Conservation (phyloP, 2,329 filamentous ascomycete genomes). For the Sclerotinia minor region DNA sequence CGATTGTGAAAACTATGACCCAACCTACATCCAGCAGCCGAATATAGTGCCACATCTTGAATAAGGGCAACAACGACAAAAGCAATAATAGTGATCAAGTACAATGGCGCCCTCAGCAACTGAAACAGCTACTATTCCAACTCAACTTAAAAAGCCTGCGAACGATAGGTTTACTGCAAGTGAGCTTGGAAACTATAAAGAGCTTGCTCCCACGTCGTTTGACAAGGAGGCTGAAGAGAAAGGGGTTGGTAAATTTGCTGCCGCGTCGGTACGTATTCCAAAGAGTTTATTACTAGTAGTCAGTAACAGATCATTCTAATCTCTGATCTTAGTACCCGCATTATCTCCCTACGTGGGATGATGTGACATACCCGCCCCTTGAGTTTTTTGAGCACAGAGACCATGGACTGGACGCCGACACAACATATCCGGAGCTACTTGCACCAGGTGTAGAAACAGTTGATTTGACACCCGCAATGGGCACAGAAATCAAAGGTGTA, state of each 20-base stretch:
- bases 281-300: not conserved
- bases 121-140: slow-evolving; percentile 34
- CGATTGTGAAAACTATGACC: not conserved
- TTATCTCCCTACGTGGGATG: slow-evolving; percentile 69
- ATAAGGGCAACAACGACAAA: too few relatives aligned
- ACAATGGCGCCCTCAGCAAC: slow-evolving; percentile 39
- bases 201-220: slow-evolving; percentile 39
- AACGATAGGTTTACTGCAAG: slow-evolving; percentile 33
- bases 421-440: slow-evolving; percentile 67
- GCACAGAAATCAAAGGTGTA: slow-evolving; percentile 68
- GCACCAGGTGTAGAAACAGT: slow-evolving; percentile 51
- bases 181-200: slow-evolving; percentile 37
- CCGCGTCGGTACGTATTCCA: slow-evolving; percentile 36
- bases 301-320: slow-evolving; percentile 1
- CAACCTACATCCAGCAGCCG: not conserved
- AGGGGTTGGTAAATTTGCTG: slow-evolving; percentile 35
- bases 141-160: slow-evolving; percentile 22
- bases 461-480: slow-evolving; percentile 71
- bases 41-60: not conserved
- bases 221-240: slow-evolving; percentile 39
- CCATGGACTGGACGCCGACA: slow-evolving; percentile 73
- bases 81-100: too few relatives aligned
- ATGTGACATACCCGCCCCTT: slow-evolving; percentile 64
- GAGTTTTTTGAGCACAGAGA: slow-evolving; percentile 72
- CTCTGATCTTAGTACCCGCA: slow-evolving; percentile 42